Base-by-base conservation (phyloP, 441 rosid genomes). In the Jatropha podagrica region DNA sequence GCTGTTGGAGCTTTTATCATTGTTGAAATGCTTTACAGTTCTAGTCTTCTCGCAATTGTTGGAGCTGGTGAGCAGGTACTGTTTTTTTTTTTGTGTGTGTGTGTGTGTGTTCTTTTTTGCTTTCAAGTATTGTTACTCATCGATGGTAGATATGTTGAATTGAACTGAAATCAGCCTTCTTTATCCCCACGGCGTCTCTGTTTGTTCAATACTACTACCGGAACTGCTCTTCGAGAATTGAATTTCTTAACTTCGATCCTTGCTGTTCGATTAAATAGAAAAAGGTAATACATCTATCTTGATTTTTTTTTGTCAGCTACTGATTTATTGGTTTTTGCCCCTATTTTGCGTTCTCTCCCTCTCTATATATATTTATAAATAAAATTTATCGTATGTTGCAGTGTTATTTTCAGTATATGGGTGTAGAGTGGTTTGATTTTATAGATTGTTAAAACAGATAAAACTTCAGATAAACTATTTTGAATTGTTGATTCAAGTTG, bases 1-100 rank as follows among this genome's bases (percentile, higher is more conserved):
- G 97, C 85, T 83, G 79, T 77, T 78, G 95, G 97, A 77, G 91
- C 88, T 81, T 92, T 88, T 78, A 72, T 71, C 71, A 83, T 94
- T 71, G 98, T 91, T 68, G 96, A 94, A 77, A 91, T 92, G 97
- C 88, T 92, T 65, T 90, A 88, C 72, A 82, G 91, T 82, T 86
- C 97, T 60, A 91, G 88, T 85, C 97, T 90, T 58, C 94, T 94
- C 59, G 98, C 97, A 44, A 83, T 94, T 82, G 95, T 92, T 76
- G 97, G 97, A 68, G 98, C 96, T 56, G 97, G 97, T 72, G 97
- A 91, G 80, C 98, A 94, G 97, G 98, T 94, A 74, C 64, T 68
- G 62, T 8, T 2, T 27, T 5, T 15, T 4, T 26, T 7, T 4
- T 23, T 11, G 0, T 23, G 0, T 23, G 23, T 23, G 23, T 23